Conservation (phyloP, 257 asterid genomes). For the Nicotiana undulata region DNA sequence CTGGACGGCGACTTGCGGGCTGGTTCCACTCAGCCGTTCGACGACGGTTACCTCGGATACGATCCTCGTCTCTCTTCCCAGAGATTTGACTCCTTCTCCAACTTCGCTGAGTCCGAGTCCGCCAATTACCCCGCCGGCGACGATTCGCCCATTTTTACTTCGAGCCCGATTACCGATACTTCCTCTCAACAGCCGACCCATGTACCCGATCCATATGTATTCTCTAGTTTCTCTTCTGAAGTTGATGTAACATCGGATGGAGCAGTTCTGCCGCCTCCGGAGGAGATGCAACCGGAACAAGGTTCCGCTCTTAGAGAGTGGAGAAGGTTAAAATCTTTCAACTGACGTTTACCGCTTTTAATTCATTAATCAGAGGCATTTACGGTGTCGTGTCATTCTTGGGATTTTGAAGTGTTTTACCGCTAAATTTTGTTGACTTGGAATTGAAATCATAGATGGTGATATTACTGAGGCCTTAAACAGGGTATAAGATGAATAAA, state of each 20-base stretch:
- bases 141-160: conserved; percentile 25
- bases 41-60: conserved; percentile 32
- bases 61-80: conserved; percentile 2
- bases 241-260: conserved; percentile 7
- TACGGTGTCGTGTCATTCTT: too few species aligned
- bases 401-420: too few species aligned
- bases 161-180: conserved; percentile 29
- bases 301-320: conserved; percentile 74
- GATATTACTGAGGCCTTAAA: too few species aligned
- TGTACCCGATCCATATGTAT: conserved; percentile 7
- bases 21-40: conserved; percentile 25
- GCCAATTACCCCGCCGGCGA: conserved; percentile 17
- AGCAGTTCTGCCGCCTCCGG: conserved; percentile 46
- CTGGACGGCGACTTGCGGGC: neutral
- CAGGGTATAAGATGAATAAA: too few species aligned
- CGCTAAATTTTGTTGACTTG: too few species aligned
- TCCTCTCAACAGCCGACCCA: too few species aligned
- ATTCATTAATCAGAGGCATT: neutral
- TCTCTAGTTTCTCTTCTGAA: conserved; percentile 20
- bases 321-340: conserved; percentile 47
- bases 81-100: conserved; percentile 28
- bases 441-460: too few species aligned
- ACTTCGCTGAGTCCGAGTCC: conserved; percentile 24
- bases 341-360: neutral
- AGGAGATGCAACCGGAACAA: conserved; percentile 50